These are phyloP conservation scores for Cichorium intybus DNA, from an alignment of 140 eudicot species.

Conservation along the genomic window DNA sequence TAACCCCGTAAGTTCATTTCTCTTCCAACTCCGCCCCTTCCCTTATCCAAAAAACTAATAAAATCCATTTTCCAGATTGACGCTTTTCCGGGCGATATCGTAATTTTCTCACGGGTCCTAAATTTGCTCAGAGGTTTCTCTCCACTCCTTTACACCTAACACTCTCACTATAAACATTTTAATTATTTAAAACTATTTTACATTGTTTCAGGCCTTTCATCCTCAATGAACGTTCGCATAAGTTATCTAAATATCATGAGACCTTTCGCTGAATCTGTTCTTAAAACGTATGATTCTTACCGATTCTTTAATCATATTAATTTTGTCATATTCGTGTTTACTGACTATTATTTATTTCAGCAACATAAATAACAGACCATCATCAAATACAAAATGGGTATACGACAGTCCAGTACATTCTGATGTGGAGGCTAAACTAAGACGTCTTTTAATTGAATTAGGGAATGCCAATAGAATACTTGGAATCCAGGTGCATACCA, in stretches of 20 bases:
- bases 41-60: conserved; percentile 21
- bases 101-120: conserved; percentile 86
- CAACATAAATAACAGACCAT: conserved; percentile 61
- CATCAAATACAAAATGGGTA: conserved; percentile 65
- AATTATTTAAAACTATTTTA: background rate
- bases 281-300: conserved; percentile 52
- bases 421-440: conserved; percentile 76
- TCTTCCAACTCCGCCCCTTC: background rate
- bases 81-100: conserved; percentile 99
- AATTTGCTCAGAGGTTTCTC: conserved; percentile 87
- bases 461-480: conserved; percentile 28
- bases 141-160: conserved; percentile 14
- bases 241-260: conserved; percentile 83
- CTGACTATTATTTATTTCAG: conserved; percentile 41
- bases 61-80: conserved; percentile 59
- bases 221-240: conserved; percentile 80
- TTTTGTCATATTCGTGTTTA: background rate
- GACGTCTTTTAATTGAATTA: conserved; percentile 65
- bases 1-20: conserved; percentile 69
- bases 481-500: conserved; percentile 72
- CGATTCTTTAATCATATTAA: background rate
- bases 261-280: conserved; percentile 96
- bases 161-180: background rate
- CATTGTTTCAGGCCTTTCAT: conserved; percentile 79
- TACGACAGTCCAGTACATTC: conserved; percentile 65